phyloP scores from a whole-genome alignment of 2,329 filamentous ascomycete genomes.

The Daldinia sp. region DNA sequence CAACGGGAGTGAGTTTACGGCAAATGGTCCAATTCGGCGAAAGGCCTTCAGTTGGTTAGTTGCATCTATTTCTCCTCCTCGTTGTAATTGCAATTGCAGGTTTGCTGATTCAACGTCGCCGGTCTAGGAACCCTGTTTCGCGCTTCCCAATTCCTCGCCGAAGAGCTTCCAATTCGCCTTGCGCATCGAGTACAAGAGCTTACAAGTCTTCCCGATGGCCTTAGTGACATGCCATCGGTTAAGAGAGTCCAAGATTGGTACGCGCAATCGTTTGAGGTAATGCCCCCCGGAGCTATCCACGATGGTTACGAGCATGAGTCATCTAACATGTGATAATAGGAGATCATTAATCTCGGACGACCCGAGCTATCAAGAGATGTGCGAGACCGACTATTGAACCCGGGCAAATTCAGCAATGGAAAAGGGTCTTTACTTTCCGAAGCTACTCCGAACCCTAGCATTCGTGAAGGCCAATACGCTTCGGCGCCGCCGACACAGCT shows the following conservation, averaged over 20 bases:
- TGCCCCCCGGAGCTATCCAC: constrained; percentile 41
- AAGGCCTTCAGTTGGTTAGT: constrained; percentile 84
- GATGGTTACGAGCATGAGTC: constrained; percentile 42
- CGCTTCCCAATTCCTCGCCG: constrained; percentile 96
- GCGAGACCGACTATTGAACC: constrained; percentile 78
- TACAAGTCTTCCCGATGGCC: constrained; percentile 87
- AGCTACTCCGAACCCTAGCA: constrained; percentile 88
- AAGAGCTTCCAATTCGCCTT: constrained; percentile 95
- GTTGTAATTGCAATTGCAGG: constrained; percentile 12
- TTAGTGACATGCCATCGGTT: constrained; percentile 98
- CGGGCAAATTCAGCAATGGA: constrained; percentile 60
- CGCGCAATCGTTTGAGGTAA: constrained; percentile 98
- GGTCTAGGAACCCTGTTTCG: constrained; percentile 87
- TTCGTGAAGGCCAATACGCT: constrained; percentile 82
- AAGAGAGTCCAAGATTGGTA: constrained; percentile 97
- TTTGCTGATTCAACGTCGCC: constrained; percentile 25
- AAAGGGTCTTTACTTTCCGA: constrained; percentile 76
- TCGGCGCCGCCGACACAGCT: constrained; percentile 61
- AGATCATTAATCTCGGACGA: constrained; percentile 87
- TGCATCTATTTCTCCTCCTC: constrained; percentile 8
- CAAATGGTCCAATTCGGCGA: constrained; percentile 99
- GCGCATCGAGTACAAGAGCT: constrained; percentile 97
- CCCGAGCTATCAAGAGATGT: constrained; percentile 80
- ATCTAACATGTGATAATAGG: constrained; percentile 61
- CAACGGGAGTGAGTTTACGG: constrained; percentile 92